Evolutionary conservation across 306 rosid species (phyloP), one percentile per base, ranked within the genome.

Genomic region (Inga leiocalycina): DNA sequence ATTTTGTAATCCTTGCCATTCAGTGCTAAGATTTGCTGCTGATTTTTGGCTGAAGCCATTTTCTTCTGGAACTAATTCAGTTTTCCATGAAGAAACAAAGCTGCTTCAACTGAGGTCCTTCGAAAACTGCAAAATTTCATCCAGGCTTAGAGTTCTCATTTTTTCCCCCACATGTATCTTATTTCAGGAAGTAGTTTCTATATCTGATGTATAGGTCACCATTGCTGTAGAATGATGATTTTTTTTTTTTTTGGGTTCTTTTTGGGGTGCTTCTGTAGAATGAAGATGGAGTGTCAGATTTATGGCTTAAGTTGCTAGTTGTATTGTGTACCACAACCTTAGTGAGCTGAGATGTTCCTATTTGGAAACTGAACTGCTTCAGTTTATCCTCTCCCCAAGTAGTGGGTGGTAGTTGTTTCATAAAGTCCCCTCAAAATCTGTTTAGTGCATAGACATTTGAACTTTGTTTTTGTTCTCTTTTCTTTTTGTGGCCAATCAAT

Each of bases 161-260:
- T 34, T 78, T 34, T 48, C 14, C 19, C 70, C 43, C 39, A 54
- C 27, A 54, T 70, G 77, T 70, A 79, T 70, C 57, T 52, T 67
- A 70, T 59, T 54, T 70, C 54, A 79, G 76, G 57, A 69, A 39
- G 77, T 69, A 69, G 45, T 72, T 75, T 81, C 68, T 74, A 22
- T 32, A 65, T 75, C 46, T 75, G 67, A 66, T 81, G 76, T 74
- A 81, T 81, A 81, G 84, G 75, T 81, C 43, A 45, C 66, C 51
- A 62, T 46, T 74, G 66, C 32, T n/a, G 65, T 67, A 62, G 68
- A 62, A 62, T 24, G 16, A 11, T 24, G 68, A 24, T 62, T 62
- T 24, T n/a, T 22, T 22, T 24, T 24, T 19, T 54, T 15, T 59
- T 59, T 2, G 35, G 37, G 27, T 27, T 27, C 5, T 22, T 9